Conservation (phyloP, 2,329 filamentous ascomycete genomes). For the Lasiodiplodia gonubiensis region DNA sequence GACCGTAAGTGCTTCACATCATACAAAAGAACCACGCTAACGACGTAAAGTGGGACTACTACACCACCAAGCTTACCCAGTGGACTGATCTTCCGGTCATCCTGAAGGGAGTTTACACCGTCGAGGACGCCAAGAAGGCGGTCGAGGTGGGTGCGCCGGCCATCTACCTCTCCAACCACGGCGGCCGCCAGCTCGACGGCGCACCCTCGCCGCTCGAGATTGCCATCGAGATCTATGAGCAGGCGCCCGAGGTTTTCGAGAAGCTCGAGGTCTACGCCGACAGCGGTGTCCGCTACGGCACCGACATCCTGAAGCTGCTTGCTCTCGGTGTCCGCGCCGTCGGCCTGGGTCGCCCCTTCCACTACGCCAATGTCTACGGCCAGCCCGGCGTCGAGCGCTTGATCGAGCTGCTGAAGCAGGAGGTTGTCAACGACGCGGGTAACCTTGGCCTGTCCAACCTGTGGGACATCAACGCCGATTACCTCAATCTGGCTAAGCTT, state of each 20-base stretch:
- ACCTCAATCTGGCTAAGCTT: conserved; percentile 8
- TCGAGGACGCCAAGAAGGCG: conserved; percentile 46
- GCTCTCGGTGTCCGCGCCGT: conserved; percentile 50
- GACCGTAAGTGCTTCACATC: not conserved
- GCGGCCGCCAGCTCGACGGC: conserved; percentile 49
- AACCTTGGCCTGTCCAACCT: conserved; percentile 33
- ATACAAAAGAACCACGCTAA: not conserved
- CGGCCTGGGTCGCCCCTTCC: conserved; percentile 56
- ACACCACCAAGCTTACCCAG: conserved; percentile 40
- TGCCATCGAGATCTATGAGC: conserved; percentile 73
- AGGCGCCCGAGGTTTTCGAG: conserved; percentile 48
- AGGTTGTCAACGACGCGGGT: conserved; percentile 49
- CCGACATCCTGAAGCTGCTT: conserved; percentile 47
- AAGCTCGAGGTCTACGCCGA: conserved; percentile 50
- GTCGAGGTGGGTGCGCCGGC: conserved; percentile 46
- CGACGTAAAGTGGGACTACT: conserved; percentile 37
- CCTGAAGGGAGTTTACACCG: conserved; percentile 49
- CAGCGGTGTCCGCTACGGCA: conserved; percentile 48
- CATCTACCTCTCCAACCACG: conserved; percentile 51
- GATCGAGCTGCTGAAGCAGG: conserved; percentile 58
- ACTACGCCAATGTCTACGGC: conserved; percentile 63
- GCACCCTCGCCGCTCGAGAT: conserved; percentile 74
- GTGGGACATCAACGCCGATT: conserved; percentile 14
- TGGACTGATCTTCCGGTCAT: conserved; percentile 47
- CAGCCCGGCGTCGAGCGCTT: conserved; percentile 65